Percentiles rank a stretch among this genome's conserved stretches.
phyloP scores from a whole-genome alignment of 2,329 filamentous ascomycete species.

The Phialophora chinensis region DNA sequence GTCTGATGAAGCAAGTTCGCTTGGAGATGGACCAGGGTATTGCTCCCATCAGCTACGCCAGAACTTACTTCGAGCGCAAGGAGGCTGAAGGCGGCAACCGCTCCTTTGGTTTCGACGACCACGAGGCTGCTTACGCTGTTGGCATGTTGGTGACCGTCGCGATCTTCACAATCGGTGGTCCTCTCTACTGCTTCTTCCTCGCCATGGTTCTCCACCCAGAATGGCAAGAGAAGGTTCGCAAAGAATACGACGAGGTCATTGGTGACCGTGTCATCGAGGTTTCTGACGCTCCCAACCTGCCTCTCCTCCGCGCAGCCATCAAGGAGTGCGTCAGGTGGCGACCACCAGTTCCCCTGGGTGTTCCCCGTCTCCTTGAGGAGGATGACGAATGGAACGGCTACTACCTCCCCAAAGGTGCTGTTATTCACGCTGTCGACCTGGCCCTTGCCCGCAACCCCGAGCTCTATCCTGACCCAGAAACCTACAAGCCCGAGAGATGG shows the following conservation, averaged over 20 bases:
- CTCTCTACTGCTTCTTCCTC: conserved; percentile 42
- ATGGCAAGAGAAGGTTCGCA: conserved; percentile 54
- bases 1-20: conserved; percentile 39
- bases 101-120: conserved; percentile 39
- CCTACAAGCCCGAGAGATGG: conserved; percentile 42
- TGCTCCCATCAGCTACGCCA: conserved; percentile 39
- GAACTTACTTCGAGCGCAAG: conserved; percentile 40
- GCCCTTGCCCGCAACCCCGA: conserved; percentile 41
- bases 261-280: conserved; percentile 53
- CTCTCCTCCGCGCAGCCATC: conserved; percentile 48
- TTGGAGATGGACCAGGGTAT: conserved; percentile 38
- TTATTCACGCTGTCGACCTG: conserved; percentile 52
- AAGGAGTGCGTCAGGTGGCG: conserved; percentile 56
- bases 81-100: conserved; percentile 33
- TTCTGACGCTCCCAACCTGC: conserved; percentile 47
- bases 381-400: conserved; percentile 58
- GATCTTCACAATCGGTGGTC: conserved; percentile 41
- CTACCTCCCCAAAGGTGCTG: conserved; percentile 57
- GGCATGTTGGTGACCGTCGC: conserved; percentile 40
- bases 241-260: conserved; percentile 54
- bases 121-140: conserved; percentile 41
- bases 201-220: conserved; percentile 58
- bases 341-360: conserved; percentile 56
- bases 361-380: conserved; percentile 59
- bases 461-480: conserved; percentile 42